phyloP scores from a whole-genome alignment of 495 filamentous ascomycete genomes.

The Tuber calosporum region DNA sequence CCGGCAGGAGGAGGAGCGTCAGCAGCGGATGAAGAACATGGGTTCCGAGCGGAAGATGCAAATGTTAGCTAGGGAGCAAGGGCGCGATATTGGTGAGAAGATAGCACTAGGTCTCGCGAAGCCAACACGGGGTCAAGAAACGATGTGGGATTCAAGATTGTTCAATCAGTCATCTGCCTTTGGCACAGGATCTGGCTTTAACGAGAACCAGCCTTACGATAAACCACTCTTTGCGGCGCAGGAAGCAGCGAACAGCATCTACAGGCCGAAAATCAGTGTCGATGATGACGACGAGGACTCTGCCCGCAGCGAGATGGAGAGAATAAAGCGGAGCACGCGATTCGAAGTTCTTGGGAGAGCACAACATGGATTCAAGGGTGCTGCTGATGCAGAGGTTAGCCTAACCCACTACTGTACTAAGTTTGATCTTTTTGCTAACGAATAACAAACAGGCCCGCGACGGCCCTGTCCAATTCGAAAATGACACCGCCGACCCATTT shows the following conservation, averaged over 20 bases:
- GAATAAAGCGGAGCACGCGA: conserved; percentile 71
- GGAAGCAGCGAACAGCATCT: conserved; percentile 92
- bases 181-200: conserved; percentile 65
- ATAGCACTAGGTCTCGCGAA: conserved; percentile 92
- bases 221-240: conserved; percentile 95
- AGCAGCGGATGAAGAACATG: conserved; percentile 91
- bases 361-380: conserved; percentile 69
- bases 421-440: conserved; percentile 32
- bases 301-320: conserved; percentile 72
- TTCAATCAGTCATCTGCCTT: conserved; percentile 94
- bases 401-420: conserved; percentile 5
- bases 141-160: conserved; percentile 92
- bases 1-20: conserved; percentile 72
- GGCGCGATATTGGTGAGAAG: conserved; percentile 96
- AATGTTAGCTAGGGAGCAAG: conserved; percentile 87
- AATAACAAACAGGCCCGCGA: conserved; percentile 55
- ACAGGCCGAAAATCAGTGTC: conserved; percentile 64
- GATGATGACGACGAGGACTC: conserved; percentile 71
- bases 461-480: conserved; percentile 97
- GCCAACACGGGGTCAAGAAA: conserved; percentile 77
- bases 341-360: conserved; percentile 57
- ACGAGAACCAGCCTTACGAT: conserved; percentile 96
- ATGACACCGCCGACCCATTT: conserved; percentile 76
- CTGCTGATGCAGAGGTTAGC: conserved; percentile 75
- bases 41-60: conserved; percentile 83